Evolutionary conservation across 805 yeast species (phyloP).

Genomic region (Metahyphopichia silvanorum): DNA sequence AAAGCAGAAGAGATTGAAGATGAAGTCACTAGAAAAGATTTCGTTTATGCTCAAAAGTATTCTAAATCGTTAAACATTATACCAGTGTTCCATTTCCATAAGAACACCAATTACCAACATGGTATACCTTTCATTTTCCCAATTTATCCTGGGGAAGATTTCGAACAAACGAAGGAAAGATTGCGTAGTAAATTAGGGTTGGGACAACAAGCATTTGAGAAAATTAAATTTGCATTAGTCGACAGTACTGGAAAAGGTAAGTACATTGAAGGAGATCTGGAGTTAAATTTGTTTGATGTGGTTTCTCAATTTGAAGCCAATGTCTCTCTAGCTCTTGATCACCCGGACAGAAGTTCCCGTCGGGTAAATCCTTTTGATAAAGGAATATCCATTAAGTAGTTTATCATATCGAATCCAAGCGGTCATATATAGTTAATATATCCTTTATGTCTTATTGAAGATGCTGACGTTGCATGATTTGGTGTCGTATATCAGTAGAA

Average conservation of each 20-base stretch:
- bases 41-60: slow-evolving; percentile 17
- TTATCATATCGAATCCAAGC: neutral
- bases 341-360: slow-evolving; percentile 72
- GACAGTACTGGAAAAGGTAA: slow-evolving; percentile 37
- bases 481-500: slow-evolving; percentile 71
- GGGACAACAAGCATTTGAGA: slow-evolving; percentile 76
- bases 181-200: slow-evolving; percentile 69
- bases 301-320: slow-evolving; percentile 36
- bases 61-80: slow-evolving; percentile 42
- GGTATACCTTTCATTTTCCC: slow-evolving; percentile 84
- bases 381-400: slow-evolving; percentile 39
- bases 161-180: slow-evolving; percentile 60
- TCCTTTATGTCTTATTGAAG: too few species aligned
- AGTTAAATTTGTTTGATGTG: slow-evolving; percentile 53
- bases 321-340: slow-evolving; percentile 75
- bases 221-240: slow-evolving; percentile 63
- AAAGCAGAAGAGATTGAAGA: slow-evolving; percentile 21
- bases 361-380: slow-evolving; percentile 34
- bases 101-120: slow-evolving; percentile 62
- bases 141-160: slow-evolving; percentile 64
- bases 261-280: slow-evolving; percentile 51
- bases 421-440: too few species aligned
- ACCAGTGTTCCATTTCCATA: slow-evolving; percentile 74
- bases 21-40: slow-evolving; percentile 22
- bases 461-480: too few species aligned